Percentiles rank a stretch among this genome's conserved stretches.
phyloP scores from a whole-genome alignment of 768 basidiomycete species.

The Boletus rubescentipes region DNA sequence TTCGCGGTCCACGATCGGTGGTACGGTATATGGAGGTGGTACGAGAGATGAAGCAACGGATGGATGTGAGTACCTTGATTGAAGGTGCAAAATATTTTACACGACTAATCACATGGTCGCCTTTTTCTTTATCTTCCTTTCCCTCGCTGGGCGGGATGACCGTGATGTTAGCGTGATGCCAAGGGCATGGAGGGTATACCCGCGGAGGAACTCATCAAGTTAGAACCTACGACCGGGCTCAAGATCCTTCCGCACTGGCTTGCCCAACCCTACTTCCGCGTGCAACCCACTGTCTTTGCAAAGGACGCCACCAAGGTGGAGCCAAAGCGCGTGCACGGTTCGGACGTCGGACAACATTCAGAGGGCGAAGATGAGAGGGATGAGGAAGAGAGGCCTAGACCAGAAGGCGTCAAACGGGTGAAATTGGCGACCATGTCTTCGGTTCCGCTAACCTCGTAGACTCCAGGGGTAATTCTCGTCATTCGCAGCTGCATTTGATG shows the following conservation, averaged over 20 bases:
- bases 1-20: constrained; percentile 30
- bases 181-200: constrained; percentile 30
- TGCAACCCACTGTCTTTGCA: neutral
- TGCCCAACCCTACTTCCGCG: constrained; percentile 65
- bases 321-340: constrained; percentile 6
- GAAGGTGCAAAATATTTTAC: neutral
- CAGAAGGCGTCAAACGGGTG: constrained; percentile 10
- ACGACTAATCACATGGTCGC: neutral
- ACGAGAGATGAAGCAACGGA: constrained; percentile 55
- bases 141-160: neutral
- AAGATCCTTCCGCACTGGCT: constrained; percentile 65
- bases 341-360: neutral
- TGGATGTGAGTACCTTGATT: constrained; percentile 45
- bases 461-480: too few species aligned
- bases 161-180: constrained; percentile 45
- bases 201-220: constrained; percentile 37
- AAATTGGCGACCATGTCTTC: constrained; percentile 1
- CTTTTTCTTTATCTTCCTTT: neutral
- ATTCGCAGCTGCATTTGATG: too few species aligned
- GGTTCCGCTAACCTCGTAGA: neutral
- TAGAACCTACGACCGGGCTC: constrained; percentile 50
- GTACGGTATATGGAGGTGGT: constrained; percentile 51
- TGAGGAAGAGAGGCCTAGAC: neutral
- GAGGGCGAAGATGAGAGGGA: neutral
- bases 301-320: neutral